Conservation (phyloP, 176 grass and related monocot species). For the Miscanthus lutarioriparius region DNA sequence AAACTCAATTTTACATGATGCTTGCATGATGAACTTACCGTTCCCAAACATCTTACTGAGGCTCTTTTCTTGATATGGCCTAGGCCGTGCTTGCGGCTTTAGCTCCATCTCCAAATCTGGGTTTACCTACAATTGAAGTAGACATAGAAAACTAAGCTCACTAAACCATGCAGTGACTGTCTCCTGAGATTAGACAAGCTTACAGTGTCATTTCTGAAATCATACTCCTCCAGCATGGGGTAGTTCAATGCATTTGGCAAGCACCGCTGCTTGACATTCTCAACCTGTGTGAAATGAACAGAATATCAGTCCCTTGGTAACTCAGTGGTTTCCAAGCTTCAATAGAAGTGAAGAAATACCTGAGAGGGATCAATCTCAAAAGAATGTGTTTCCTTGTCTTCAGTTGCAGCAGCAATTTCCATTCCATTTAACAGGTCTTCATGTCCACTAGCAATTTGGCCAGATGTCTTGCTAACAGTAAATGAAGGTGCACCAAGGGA, state of each 20-base stretch:
- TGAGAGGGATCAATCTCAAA: constrained; percentile 84
- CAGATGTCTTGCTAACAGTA: constrained; percentile 65
- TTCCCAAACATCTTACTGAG: constrained; percentile 99
- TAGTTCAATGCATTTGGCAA: constrained; percentile 92
- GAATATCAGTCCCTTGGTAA: constrained; percentile 13
- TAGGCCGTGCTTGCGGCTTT: constrained; percentile 82
- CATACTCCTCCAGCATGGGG: constrained; percentile 93
- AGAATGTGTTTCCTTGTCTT: constrained; percentile 91
- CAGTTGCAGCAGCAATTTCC: constrained; percentile 76
- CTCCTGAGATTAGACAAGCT: constrained; percentile 30
- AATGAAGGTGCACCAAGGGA: constrained; percentile 56
- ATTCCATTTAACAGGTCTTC: constrained; percentile 75
- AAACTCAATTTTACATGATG: constrained; percentile 11
- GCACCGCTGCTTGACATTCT: constrained; percentile 84
- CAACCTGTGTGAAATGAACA: constrained; percentile 57
- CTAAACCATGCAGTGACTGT: constrained; percentile 6
- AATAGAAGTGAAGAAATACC: constrained; percentile 44
- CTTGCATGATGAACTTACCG: constrained; percentile 47
- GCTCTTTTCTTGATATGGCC: constrained; percentile 98
- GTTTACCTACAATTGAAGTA: constrained; percentile 61
- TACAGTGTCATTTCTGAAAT: constrained; percentile 94
- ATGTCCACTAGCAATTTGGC: constrained; percentile 64
- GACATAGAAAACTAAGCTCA: constrained; percentile 25
- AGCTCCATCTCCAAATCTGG: constrained; percentile 87
- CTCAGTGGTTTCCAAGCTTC: background rate